Evolutionary conservation across 176 grass and related monocot species (phyloP).

Genomic region (Guadua angustifolia): DNA sequence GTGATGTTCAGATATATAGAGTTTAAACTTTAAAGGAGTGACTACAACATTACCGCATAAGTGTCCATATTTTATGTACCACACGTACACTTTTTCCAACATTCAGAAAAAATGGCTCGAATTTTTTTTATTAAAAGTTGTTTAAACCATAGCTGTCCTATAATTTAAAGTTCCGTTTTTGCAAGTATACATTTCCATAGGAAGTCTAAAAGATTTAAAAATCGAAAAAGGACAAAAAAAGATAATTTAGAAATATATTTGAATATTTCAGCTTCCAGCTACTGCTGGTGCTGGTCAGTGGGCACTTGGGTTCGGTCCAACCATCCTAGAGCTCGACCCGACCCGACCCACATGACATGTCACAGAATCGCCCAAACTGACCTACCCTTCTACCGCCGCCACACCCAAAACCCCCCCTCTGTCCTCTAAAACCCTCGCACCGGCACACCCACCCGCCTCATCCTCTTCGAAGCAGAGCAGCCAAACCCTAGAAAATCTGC

Average conservation of each 20-base stretch:
- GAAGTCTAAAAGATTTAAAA: no score
- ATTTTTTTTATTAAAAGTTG: no score
- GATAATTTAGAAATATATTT: not conserved
- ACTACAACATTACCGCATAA: not conserved
- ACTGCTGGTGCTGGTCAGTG: not conserved
- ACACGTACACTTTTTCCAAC: not conserved
- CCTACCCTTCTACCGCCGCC: constrained; percentile 25
- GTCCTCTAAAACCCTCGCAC: constrained; percentile 59
- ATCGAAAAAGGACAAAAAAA: no score
- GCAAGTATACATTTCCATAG: not conserved
- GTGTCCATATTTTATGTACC: not conserved
- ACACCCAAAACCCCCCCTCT: constrained; percentile 43
- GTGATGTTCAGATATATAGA: not conserved
- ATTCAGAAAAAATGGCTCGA: no score
- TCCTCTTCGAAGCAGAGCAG: not conserved
- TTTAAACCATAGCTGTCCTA: not conserved
- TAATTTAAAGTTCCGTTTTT: not conserved
- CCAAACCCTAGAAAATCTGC: constrained; percentile 3
- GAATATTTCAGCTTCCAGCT: not conserved
- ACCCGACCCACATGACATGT: no score
- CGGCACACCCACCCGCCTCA: not conserved
- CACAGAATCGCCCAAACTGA: no score
- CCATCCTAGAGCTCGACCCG: no score
- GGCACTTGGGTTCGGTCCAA: no score
- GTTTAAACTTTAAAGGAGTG: not conserved